Evolutionary conservation across 2,329 filamentous ascomycete genomes (phyloP).

Genomic region (Phialemonium atrogriseum): DNA sequence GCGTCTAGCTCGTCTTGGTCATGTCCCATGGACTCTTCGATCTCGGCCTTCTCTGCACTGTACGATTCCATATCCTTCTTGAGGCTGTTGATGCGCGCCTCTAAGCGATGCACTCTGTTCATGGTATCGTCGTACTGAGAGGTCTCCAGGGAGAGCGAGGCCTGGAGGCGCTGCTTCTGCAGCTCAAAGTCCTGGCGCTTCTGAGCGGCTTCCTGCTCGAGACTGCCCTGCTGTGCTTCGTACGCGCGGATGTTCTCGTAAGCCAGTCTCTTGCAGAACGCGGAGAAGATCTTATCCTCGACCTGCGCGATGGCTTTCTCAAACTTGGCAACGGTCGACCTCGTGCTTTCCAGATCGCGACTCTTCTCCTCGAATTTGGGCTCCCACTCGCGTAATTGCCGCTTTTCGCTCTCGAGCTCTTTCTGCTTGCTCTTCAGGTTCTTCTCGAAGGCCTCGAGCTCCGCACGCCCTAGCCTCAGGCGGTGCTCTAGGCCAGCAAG

Average conservation of each 20-base stretch:
- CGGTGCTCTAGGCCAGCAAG: conserved; percentile 72
- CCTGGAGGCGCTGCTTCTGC: conserved; percentile 69
- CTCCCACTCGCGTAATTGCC: conserved; percentile 65
- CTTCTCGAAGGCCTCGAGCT: conserved; percentile 68
- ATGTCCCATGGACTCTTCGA: conserved; percentile 64
- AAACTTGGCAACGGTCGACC: conserved; percentile 42
- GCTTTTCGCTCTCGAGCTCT: conserved; percentile 65
- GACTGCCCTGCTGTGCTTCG: conserved; percentile 82
- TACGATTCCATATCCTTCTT: conserved; percentile 62
- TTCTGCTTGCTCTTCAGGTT: conserved; percentile 80
- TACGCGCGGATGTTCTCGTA: conserved; percentile 89
- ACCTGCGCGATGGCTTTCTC: conserved; percentile 63
- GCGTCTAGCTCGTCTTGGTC: conserved; percentile 71
- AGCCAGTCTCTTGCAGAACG: conserved; percentile 79
- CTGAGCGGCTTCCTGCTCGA: conserved; percentile 83
- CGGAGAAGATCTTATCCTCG: conserved; percentile 79
- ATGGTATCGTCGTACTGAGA: conserved; percentile 49
- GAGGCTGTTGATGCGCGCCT: conserved; percentile 58
- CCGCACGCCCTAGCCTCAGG: conserved; percentile 61
- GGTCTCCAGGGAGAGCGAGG: conserved; percentile 48
- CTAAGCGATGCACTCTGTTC: conserved; percentile 59
- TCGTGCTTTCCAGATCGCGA: conserved; percentile 54
- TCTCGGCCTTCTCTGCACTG: conserved; percentile 61
- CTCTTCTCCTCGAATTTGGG: conserved; percentile 72
- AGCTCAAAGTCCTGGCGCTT: conserved; percentile 81